A percentile compares a stretch with the other conserved stretches of the same genome.
Evolutionary conservation across 495 filamentous ascomycete genomes (phyloP).

Genomic region (Cercophora samala): DNA sequence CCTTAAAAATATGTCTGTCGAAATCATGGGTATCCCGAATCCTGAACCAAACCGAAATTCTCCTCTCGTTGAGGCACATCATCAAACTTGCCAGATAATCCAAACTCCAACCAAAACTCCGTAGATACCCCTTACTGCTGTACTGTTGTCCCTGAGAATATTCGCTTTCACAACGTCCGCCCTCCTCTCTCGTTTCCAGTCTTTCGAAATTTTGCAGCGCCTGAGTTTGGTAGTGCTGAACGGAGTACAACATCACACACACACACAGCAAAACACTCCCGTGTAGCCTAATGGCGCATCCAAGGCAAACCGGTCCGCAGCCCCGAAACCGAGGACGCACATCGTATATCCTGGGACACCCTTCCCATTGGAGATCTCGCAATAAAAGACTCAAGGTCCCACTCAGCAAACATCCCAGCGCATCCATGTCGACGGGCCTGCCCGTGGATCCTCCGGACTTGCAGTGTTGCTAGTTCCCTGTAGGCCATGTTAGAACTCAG

Average conservation of each 20-base stretch:
- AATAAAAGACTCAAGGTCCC: not conserved
- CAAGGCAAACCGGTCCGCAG: not conserved
- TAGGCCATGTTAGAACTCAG: not conserved
- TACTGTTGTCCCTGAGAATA: too few relatives aligned
- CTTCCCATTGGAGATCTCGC: not conserved
- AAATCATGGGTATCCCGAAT: not conserved
- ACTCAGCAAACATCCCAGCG: not conserved
- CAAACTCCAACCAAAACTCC: not conserved
- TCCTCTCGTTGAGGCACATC: not conserved
- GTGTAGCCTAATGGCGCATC: not conserved
- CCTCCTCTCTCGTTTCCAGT: too few relatives aligned
- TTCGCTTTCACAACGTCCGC: too few relatives aligned
- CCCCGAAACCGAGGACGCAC: not conserved
- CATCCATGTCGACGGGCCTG: not conserved
- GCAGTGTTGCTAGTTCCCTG: not conserved
- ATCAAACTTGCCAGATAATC: not conserved
- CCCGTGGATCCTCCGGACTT: not conserved
- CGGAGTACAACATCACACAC: not conserved
- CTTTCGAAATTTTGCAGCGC: too few relatives aligned
- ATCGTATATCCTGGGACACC: not conserved
- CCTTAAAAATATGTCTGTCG: too few relatives aligned
- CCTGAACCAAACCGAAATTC: not conserved
- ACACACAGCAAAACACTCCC: not conserved
- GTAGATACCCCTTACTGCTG: too few relatives aligned
- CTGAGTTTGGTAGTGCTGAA: not conserved